phyloP scores from a whole-genome alignment of 2,329 filamentous ascomycete species.

The Alternaria sp. region DNA sequence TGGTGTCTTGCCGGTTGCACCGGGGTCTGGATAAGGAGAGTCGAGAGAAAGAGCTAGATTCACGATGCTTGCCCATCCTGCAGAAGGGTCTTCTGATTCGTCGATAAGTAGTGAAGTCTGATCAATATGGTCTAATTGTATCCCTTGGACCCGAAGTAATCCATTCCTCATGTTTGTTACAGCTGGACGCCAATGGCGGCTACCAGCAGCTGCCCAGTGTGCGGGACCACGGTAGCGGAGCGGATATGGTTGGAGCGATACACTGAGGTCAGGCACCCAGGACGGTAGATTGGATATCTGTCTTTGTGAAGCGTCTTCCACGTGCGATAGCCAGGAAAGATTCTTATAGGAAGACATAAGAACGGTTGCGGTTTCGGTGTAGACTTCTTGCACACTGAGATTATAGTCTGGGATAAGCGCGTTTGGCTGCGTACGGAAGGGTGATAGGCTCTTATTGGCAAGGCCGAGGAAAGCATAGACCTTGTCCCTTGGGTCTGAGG shows the following conservation, averaged over 20 bases:
- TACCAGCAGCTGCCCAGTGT: slow-evolving; percentile 26
- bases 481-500: slow-evolving; percentile 41
- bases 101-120: not conserved
- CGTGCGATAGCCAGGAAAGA: slow-evolving; percentile 10
- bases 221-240: slow-evolving; percentile 31
- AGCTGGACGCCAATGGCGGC: slow-evolving; percentile 15
- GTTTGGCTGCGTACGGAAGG: slow-evolving; percentile 28
- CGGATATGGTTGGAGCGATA: slow-evolving; percentile 33
- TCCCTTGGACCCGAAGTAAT: not conserved
- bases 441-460: slow-evolving; percentile 24
- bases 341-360: slow-evolving; percentile 27
- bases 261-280: slow-evolving; percentile 40
- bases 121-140: not conserved
- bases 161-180: not conserved
- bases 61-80: slow-evolving; percentile 11
- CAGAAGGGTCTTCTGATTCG: not conserved
- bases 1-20: slow-evolving; percentile 5
- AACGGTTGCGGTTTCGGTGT: slow-evolving; percentile 23
- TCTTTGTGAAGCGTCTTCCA: slow-evolving; percentile 31
- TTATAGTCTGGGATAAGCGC: slow-evolving; percentile 32
- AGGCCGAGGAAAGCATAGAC: slow-evolving; percentile 41
- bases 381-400: slow-evolving; percentile 30
- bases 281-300: slow-evolving; percentile 28
- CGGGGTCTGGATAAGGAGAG: slow-evolving; percentile 25
- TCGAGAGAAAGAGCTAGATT: slow-evolving; percentile 28